Evolutionary conservation across 1,284 basidiomycete species (phyloP), one percentile per base, ranked within the genome.

Genomic region (Papiliotrema nemorosa): DNA sequence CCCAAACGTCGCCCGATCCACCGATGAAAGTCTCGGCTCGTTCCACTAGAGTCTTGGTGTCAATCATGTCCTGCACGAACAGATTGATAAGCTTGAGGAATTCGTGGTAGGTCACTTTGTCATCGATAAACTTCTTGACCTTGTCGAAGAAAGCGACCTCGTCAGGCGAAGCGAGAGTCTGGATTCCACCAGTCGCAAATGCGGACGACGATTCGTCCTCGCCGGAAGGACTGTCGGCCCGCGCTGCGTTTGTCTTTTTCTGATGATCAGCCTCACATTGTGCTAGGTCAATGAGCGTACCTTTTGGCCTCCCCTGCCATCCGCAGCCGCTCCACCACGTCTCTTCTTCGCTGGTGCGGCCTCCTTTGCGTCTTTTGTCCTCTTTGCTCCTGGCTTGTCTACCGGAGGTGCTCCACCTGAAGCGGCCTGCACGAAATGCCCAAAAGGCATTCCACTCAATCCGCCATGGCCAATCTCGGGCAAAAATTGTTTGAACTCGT

Each of bases 401-500:
- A 47, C 38, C 3, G 56, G 48, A 2, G 49, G 46, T 3, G 9
- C 47, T 45, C 2, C 39, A 33, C 13, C 49, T 29, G 45, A 47
- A 20, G 59, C 64, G 18, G 59, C 62, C 53, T 65, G 64, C 37
- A 67, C 54, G 44, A 70, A 63, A 10, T 60, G 58, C n/a, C 66
- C 63, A 29, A 64, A 64, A 33, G 59, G 57, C 20, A 62, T 57
- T 22, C 75, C 75, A 26, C 66, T 69, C 24, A 57, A 34, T 52
- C 66, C 34, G 49, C 64, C 48, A 55, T 63, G 38, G 69, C 72
- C 29, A 69, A 62, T 55, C 74, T 80, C 90, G 9, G 94, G 94
- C 3, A 99, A 76, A 75, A 99, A 99, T 66, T 90, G 88, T 72
- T 90, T 93, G 80, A 99, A 99, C 73, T 98, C 94, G 39, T 85